Evolutionary conservation across 305 asterid genomes (phyloP), one percentile per base, ranked within the genome.

Genomic region (Fraxinus albicans): DNA sequence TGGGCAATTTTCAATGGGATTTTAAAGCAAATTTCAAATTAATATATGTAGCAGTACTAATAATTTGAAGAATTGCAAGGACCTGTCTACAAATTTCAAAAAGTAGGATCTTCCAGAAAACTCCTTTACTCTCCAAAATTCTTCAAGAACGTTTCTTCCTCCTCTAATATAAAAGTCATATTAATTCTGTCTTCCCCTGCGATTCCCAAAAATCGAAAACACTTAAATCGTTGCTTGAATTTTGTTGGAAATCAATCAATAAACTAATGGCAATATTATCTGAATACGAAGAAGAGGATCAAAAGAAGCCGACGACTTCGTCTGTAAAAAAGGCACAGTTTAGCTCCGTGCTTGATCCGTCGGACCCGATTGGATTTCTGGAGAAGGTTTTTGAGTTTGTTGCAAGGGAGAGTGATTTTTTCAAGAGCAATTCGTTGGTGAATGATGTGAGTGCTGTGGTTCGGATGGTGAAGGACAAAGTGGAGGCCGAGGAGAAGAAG

Each of bases 361-460:
- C 93, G n/a, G 86, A 91, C 86, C 97, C 97, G 21, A 80, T 94
- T 9, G 94, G 91, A 67, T 94, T 93, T 86, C 83, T 93, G 47
- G 92, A 94, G 88, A 84, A 86, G 78, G 94, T 82, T 38, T 86
- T 94, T 36, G 93, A 89, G 78, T 94, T 93, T 83, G 85, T 91
- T 10, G 95, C 95, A 0, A 83, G 78, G 82, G 97, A 93, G 74
- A 89, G 91, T 40, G 97, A 94, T 83, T 87, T 93, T 27, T 89
- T 94, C 87, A 89, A 88, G 88, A 94, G 95, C 83, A 93, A 91
- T 83, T 85, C 91, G 0, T 73, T 89, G 80, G 83, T 88, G 34
- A 88, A 78, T 1, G 97, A 93, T 83, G 91, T 93, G 79, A 92
- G 79, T 72, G 95, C 95, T 73, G 96, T 93, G 76, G 93, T 89